Evolutionary conservation across 768 basidiomycete species (phyloP), one percentile per base, ranked within the genome.

Genomic region (Trametes sanguinea): DNA sequence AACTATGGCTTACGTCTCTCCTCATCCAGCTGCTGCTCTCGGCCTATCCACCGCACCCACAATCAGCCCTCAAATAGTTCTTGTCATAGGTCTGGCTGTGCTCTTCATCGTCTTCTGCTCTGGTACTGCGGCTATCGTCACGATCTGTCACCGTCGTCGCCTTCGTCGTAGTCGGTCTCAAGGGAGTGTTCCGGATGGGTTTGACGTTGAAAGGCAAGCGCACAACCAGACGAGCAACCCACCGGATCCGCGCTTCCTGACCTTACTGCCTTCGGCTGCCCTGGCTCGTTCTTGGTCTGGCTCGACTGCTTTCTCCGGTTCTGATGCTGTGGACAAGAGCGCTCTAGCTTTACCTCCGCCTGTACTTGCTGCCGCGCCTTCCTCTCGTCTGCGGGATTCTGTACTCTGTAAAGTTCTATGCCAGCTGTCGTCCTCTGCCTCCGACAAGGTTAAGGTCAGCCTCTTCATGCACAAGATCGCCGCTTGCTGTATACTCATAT

Each of bases 361-460:
- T 22, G 57, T 30, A 1, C 43, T 62, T 14, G 56, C 45, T 13
- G 48, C 29, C 29, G 56, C 37, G 7, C 42, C 51, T 29, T 54
- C 57, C 27, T 63, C 52, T 35, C 56, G 47, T 22, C 52, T 59
- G 7, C 39, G 63, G 58, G 58, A 64, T 58, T 64, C 63, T 27
- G 54, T 64, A n/a, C 42, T 64, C 8, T 60, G 63, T 45, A 55
- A 35, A 33, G 54, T 33, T 39, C 54, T 64, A 10, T 42, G 58
- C n/a, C 54, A 48, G 37, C 27, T 60, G 10, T 9, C 54, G 2
- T 47, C n/a, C 30, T 29, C 63, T 3, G 35, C 51, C 14, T 27
- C 58, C 48, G 45, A 44, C n/a, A 51, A 51, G 10, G 39, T 22
- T 39, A 54, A 54, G 56, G 56, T 63, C 57, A 50, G 62, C 37